phyloP scores from a whole-genome alignment of 2,329 filamentous ascomycete species.

The Grosmannia penicillata region DNA sequence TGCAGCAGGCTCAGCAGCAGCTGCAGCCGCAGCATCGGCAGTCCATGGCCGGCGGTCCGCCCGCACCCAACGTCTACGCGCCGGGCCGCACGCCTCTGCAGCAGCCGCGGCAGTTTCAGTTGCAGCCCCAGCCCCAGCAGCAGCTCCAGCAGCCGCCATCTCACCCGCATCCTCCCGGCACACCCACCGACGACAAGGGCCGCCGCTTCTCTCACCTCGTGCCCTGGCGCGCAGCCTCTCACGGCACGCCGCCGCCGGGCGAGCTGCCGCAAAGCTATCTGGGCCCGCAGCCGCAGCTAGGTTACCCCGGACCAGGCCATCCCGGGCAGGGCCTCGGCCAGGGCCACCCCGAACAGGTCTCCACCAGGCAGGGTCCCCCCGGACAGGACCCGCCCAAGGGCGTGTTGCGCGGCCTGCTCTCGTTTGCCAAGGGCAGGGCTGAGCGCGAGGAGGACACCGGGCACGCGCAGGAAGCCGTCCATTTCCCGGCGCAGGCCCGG shows the following conservation, averaged over 20 bases:
- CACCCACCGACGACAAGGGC: slow-evolving; percentile 4
- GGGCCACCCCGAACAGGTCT: too few species aligned
- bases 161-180: background rate
- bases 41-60: too few species aligned
- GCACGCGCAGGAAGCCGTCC: too few species aligned
- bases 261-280: background rate
- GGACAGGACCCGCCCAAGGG: too few species aligned
- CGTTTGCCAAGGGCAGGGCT: slow-evolving; percentile 6
- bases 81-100: too few species aligned
- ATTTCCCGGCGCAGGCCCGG: too few species aligned
- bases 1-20: background rate
- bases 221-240: slow-evolving; percentile 7
- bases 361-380: too few species aligned
- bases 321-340: too few species aligned
- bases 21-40: background rate
- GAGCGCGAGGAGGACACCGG: too few species aligned
- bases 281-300: slow-evolving; percentile 2
- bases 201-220: slow-evolving; percentile 6
- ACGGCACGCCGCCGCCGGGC: slow-evolving; percentile 5
- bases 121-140: slow-evolving; percentile 2
- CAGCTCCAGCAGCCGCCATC: too few species aligned
- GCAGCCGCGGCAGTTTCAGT: slow-evolving; percentile 1
- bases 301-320: too few species aligned
- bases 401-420: slow-evolving; percentile 4
- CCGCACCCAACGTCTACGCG: too few species aligned